These are phyloP conservation scores for Mitragyna speciosa DNA, from an alignment of 257 asterid species.

Conservation along the genomic window DNA sequence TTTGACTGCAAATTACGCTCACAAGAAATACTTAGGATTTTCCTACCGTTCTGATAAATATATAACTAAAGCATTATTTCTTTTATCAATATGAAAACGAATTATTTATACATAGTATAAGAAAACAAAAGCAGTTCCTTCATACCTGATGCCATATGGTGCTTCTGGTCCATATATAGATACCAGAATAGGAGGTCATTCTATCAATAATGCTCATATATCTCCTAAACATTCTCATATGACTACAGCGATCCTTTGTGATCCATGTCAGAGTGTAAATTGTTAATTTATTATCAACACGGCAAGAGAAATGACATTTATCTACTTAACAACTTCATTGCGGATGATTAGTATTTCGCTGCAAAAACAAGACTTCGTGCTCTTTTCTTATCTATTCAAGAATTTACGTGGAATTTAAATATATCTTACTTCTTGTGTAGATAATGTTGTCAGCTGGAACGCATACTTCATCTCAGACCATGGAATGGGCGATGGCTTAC, in stretches of 20 bases:
- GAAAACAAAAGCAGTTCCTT: no score
- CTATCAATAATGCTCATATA: no score
- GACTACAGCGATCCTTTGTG: neutral
- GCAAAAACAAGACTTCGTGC: neutral
- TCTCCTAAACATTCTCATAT: no score
- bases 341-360: neutral
- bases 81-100: no score
- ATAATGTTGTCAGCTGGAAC: neutral
- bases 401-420: neutral
- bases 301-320: neutral
- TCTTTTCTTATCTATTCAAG: neutral
- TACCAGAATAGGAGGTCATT: neutral
- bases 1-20: no score
- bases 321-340: neutral
- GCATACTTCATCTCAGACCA: neutral
- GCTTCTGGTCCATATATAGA: no score
- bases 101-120: neutral
- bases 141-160: neutral
- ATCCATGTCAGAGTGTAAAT: neutral
- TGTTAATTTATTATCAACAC: neutral
- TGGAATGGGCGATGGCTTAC: neutral
- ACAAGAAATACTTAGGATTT: no score
- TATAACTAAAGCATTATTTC: no score
- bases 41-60: no score
- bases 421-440: neutral